A percentile compares a stretch with the other conserved stretches of the same genome.
Conservation (phyloP, 1,284 basidiomycete genomes). For the Mycosarcoma maydis region DNA sequence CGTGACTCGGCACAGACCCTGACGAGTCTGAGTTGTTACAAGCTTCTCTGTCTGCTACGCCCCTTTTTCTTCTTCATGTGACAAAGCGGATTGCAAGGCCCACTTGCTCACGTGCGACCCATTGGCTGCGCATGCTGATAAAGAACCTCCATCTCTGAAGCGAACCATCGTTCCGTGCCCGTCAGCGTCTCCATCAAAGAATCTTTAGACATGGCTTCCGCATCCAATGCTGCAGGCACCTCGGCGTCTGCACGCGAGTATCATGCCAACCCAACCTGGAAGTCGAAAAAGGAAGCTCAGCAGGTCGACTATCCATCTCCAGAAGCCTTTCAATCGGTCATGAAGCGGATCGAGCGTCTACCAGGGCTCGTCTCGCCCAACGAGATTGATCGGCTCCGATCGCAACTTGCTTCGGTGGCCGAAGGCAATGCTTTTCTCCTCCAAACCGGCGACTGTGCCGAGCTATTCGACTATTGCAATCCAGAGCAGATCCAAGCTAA, state of each 20-base stretch:
- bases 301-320: slow-evolving; percentile 58
- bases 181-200: too few relatives aligned
- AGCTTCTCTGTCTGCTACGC: too few relatives aligned
- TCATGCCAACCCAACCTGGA: slow-evolving; percentile 56
- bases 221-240: slow-evolving; percentile 2
- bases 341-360: slow-evolving; percentile 49
- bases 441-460: slow-evolving; percentile 96
- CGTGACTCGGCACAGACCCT: slow-evolving; percentile 35
- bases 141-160: too few relatives aligned
- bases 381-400: slow-evolving; percentile 61
- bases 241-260: slow-evolving; percentile 28
- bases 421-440: slow-evolving; percentile 80
- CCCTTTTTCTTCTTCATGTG: background rate
- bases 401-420: slow-evolving; percentile 58
- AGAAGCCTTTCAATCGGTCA: slow-evolving; percentile 46
- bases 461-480: slow-evolving; percentile 71
- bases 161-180: background rate
- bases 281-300: slow-evolving; percentile 58
- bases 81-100: too few relatives aligned
- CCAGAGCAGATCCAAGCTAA: slow-evolving; percentile 93
- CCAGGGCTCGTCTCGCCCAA: slow-evolving; percentile 63
- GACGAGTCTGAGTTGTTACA: too few relatives aligned
- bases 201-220: slow-evolving; percentile 20
- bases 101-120: too few relatives aligned
- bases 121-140: too few relatives aligned